A percentile compares a stretch with the other conserved stretches of the same genome.
Conservation (phyloP, 1,284 basidiomycete species). For the Violaceomyces palustris region DNA sequence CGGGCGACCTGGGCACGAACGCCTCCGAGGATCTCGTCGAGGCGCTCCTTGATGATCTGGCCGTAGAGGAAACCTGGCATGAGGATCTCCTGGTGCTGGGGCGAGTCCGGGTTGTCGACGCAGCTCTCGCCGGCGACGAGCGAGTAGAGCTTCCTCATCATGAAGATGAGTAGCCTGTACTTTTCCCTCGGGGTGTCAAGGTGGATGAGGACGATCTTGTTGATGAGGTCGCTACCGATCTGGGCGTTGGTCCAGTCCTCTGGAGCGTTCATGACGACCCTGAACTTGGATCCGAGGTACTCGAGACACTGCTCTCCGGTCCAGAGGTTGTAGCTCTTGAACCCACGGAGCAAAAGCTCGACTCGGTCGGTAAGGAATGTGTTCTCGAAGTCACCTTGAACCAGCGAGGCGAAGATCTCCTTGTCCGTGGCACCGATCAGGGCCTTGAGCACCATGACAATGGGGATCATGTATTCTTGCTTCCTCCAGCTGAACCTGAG, state of each 20-base stretch:
- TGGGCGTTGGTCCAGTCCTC: conserved; percentile 86
- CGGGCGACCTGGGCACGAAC: conserved; percentile 68
- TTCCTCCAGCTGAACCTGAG: conserved; percentile 95
- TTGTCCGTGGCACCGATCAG: conserved; percentile 85
- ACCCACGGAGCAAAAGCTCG: conserved; percentile 83
- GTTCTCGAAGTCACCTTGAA: conserved; percentile 95
- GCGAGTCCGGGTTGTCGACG: conserved; percentile 95
- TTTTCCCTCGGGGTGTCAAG: conserved; percentile 86
- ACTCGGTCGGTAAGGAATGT: conserved; percentile 97
- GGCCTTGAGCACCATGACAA: conserved; percentile 94
- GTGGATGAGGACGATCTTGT: conserved; percentile 86
- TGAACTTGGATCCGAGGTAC: conserved; percentile 96
- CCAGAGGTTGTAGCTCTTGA: conserved; percentile 80
- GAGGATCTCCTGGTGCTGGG: conserved; percentile 95
- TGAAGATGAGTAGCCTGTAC: conserved; percentile 93
- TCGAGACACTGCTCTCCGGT: conserved; percentile 91
- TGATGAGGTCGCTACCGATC: conserved; percentile 77
- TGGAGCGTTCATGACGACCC: conserved; percentile 82
- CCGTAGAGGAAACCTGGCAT: conserved; percentile 88
- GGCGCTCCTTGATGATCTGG: conserved; percentile 96
- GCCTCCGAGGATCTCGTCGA: conserved; percentile 80
- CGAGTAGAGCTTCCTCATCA: conserved; percentile 93
- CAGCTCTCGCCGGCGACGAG: conserved; percentile 86
- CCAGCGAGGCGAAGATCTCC: conserved; percentile 95
- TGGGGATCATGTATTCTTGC: conserved; percentile 97